Base-by-base conservation (phyloP, 805 yeast genomes). In the Kodamaea hsintzibuensis region DNA sequence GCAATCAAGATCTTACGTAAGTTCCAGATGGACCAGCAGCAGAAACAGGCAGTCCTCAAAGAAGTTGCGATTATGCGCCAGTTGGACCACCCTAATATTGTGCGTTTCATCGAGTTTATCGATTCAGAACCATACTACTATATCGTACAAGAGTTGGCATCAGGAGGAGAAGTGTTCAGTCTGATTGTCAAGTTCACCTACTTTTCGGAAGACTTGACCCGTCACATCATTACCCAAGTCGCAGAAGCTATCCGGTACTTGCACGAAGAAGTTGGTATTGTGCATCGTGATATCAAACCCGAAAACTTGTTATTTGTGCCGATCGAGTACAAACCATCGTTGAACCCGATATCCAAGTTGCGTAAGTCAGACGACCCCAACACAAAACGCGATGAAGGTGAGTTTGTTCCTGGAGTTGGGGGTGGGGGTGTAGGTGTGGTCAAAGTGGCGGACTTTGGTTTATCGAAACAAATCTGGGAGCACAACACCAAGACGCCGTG, bases 401-500 rank as follows among this genome's bases (percentile, higher is more conserved):
- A 80, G 56, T 95, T 92, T 62, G 70, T 70, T 8, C 86, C 88
- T 3, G 89, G 89, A 10, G 73, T 89, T 17, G 99, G 99, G 35
- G 96, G 96, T 47, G 99, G 97, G 52, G 89, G 92, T 12, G 88
- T 95, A 60, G 99, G 98, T 7, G 62, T 74, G 13, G 91, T 95
- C 35, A 93, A 93, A 69, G 76, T 95, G 50, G 98, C 98, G 1
- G 99, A 95, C 70, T 95, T 95, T 72, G 99, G 99, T 0, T 75
- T 95, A 16, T 90, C 97, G 2, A 95, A 95, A 70, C 89, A 91
- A 65, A 84, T 93, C 33, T 88, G 91, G 85, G 89, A 88, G 63
- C 82, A 86, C 48, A 89, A 89, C 62, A 89, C 98, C 18, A 90
- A 91, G 79, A 95, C 99, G 0, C 99, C 99, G 0, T 95, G 99